Base-by-base conservation (phyloP, 2,329 filamentous ascomycete species). In the Phoma sp. region DNA sequence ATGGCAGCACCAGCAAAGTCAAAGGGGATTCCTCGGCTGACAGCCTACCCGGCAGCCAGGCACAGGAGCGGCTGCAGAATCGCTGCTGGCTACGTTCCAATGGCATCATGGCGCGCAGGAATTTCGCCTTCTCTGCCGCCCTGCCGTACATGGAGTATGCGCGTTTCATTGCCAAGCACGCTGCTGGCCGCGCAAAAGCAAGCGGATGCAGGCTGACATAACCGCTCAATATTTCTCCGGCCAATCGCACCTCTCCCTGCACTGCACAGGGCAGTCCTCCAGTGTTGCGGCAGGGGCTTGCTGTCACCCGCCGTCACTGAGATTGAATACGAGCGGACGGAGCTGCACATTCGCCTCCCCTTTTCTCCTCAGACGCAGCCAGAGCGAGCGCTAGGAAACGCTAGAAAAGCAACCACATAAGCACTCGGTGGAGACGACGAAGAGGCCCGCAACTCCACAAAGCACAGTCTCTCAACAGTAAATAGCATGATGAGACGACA, bases 321-420 rank as follows among this genome's bases (percentile, higher is more conserved):
- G 29, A 41, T 42, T 55, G 37, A 50, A 50, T 55, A 55, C 52
- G 52, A 53, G 55, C 39, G 18, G 51, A 47, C 33, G 46, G 43
- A 24, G 42, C 35, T 50, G 43, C 49, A 18, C 43, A 10, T 33
- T 38, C 50, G 27, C 25, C 14, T 49, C 58, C 49, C 58, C 53
- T 56, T 60, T 59, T 59, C 25, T 39, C 44, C 47, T 50, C 38
- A 36, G 46, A 13, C 24, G 29, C 38, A 52, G 43, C 37, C 38
- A 45, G 35, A 29, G 38, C 36, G 38, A 52, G 38, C 62, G 60
- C 60, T 59, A 64, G 40, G 49, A 60, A 59, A 58, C 51, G 48
- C 53, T 47, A 47, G 51, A 52, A 52, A 54, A 42, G 41, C 29
- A 57, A 59, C 29, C 55, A 58, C 55, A 61, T 58, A 62, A 62